Evolutionary conservation across 495 filamentous ascomycete genomes (phyloP).

Genomic region (Staphylotrichum tortipilum): DNA sequence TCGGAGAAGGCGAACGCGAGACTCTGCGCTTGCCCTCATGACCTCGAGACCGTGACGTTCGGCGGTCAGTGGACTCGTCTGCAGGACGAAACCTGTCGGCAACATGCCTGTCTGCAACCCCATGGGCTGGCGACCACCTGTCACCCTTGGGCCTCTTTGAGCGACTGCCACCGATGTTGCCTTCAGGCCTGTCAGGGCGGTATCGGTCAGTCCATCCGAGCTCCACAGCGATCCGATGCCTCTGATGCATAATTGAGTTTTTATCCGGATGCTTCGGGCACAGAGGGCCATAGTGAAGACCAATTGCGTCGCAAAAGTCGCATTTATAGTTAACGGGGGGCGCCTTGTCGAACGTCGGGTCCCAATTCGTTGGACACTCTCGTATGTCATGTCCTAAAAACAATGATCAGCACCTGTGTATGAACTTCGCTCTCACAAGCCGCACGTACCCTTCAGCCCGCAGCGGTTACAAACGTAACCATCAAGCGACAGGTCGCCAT

Average conservation of each 20-base stretch:
- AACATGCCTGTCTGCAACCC: no score
- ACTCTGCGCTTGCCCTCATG: background rate
- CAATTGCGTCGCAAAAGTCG: conserved; percentile 21
- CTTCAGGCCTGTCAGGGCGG: no score
- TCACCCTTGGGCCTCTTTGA: no score
- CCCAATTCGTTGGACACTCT: conserved; percentile 35
- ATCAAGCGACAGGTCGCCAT: background rate
- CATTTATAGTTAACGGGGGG: conserved; percentile 29
- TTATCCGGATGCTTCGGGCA: conserved; percentile 27
- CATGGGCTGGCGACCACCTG: no score
- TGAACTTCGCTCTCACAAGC: no score
- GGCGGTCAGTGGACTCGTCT: background rate
- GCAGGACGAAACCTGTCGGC: background rate
- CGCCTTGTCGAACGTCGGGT: conserved; percentile 25
- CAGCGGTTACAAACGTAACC: background rate
- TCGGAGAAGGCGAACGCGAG: background rate
- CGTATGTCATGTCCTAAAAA: conserved; percentile 33
- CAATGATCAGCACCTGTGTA: background rate
- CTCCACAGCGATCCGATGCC: no score
- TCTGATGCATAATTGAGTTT: conserved; percentile 20
- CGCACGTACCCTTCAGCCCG: background rate
- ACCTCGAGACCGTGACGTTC: background rate
- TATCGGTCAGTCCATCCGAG: no score
- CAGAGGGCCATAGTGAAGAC: conserved; percentile 18
- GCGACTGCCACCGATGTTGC: no score